These are phyloP conservation scores for Erythrophleum ivorense DNA, from an alignment of 331 rosid genomes.

Conservation along the genomic window DNA sequence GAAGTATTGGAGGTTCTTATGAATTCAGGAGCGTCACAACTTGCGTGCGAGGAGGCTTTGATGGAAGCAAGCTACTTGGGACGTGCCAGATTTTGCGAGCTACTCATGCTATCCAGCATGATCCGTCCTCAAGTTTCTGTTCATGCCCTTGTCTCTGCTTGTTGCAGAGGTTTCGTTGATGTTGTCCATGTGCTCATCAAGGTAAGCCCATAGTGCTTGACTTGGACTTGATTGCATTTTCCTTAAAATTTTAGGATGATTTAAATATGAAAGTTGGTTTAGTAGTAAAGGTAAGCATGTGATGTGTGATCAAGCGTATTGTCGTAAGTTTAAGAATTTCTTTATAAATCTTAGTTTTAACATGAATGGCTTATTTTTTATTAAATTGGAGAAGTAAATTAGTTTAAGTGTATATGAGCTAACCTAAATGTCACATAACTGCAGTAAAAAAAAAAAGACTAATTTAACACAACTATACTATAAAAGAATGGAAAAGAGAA, in stretches of 20 bases:
- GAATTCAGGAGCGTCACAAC: slow-evolving; percentile 62
- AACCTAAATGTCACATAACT: too few species aligned
- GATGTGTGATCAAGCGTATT: too few species aligned
- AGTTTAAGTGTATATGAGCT: too few species aligned
- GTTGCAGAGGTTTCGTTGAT: slow-evolving; percentile 64
- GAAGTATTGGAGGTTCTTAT: slow-evolving; percentile 55
- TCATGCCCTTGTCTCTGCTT: slow-evolving; percentile 68
- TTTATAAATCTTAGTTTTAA: too few species aligned
- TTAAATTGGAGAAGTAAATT: too few species aligned
- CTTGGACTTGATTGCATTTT: background rate
- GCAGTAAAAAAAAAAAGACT: background rate
- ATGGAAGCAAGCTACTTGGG: slow-evolving; percentile 67
- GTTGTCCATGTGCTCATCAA: slow-evolving; percentile 63
- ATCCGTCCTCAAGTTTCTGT: slow-evolving; percentile 52
- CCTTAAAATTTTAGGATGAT: background rate
- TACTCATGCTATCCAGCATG: slow-evolving; percentile 57
- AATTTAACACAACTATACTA: slow-evolving; percentile 6
- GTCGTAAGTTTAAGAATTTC: too few species aligned
- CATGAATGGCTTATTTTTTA: background rate
- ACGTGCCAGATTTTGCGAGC: slow-evolving; percentile 48
- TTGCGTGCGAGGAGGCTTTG: slow-evolving; percentile 74
- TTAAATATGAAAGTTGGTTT: too few species aligned
- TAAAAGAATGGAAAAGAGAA: background rate
- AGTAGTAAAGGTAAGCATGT: background rate
- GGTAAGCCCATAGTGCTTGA: slow-evolving; percentile 42